phyloP scores from a whole-genome alignment of 805 yeast species.

The Yamadazyma ubonensis region DNA sequence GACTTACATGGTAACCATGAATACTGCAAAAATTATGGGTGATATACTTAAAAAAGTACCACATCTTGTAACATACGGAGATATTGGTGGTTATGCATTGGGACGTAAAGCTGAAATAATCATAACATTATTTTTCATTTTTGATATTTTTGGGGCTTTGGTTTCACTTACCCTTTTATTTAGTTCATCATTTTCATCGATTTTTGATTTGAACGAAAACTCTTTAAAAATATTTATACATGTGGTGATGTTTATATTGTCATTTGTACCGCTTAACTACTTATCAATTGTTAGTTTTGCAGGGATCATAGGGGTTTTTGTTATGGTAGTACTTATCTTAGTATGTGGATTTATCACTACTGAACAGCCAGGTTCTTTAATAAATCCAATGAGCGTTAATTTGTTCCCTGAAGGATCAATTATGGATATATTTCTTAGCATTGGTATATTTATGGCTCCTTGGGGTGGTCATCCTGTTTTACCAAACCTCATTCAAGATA shows the following conservation, averaged over 20 bases:
- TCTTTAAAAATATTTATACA: conserved; percentile 38
- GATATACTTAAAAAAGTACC: conserved; percentile 42
- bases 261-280: conserved; percentile 55
- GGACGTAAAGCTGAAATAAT: conserved; percentile 45
- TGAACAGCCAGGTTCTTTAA: conserved; percentile 54
- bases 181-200: conserved; percentile 55
- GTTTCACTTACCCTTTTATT: conserved; percentile 57
- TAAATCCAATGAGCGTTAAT: conserved; percentile 43
- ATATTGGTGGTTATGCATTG: conserved; percentile 51
- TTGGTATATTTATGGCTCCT: conserved; percentile 74
- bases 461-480: conserved; percentile 86
- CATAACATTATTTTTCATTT: conserved; percentile 49
- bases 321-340: conserved; percentile 46
- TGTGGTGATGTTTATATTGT: conserved; percentile 40
- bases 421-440: conserved; percentile 43
- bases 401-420: conserved; percentile 30
- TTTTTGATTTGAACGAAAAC: conserved; percentile 32
- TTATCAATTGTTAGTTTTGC: conserved; percentile 53
- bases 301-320: conserved; percentile 56
- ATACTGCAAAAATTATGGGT: conserved; percentile 57
- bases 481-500: conserved; percentile 70
- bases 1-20: conserved; percentile 50
- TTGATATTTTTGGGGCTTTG: conserved; percentile 63
- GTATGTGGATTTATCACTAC: conserved; percentile 45
- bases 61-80: conserved; percentile 53